These are phyloP conservation scores for Backusella tarrabulga DNA, from an alignment of 192 early-diverging fungal genomes.

Conservation along the genomic window DNA sequence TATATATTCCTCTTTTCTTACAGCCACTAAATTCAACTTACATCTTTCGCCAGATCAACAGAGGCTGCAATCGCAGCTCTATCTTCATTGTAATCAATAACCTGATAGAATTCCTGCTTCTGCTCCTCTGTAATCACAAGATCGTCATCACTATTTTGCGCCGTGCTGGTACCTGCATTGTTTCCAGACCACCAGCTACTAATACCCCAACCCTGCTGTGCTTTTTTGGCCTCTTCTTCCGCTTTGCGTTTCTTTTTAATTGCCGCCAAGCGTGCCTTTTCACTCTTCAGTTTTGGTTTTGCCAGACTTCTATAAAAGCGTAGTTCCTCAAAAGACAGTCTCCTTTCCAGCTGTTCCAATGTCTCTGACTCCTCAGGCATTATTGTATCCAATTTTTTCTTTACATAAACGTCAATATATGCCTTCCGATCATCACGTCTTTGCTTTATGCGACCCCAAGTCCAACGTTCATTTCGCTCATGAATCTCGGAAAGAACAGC, in stretches of 20 bases:
- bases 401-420: conserved; percentile 78
- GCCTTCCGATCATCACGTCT: conserved; percentile 75
- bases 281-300: conserved; percentile 66
- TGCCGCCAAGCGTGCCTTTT: conserved; percentile 61
- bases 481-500: conserved; percentile 87
- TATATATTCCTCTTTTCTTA: neutral
- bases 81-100: conserved; percentile 92
- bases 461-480: conserved; percentile 79
- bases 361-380: conserved; percentile 45
- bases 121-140: conserved; percentile 76
- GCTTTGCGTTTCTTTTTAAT: conserved; percentile 27
- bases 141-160: conserved; percentile 24
- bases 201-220: conserved; percentile 50
- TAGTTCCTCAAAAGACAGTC: conserved; percentile 88
- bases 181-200: conserved; percentile 45
- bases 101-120: conserved; percentile 86
- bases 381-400: conserved; percentile 47
- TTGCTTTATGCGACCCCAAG: conserved; percentile 80
- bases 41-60: conserved; percentile 63
- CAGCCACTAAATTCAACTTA: conserved; percentile 11
- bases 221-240: conserved; percentile 26
- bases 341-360: conserved; percentile 70
- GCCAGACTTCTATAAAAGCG: conserved; percentile 80
- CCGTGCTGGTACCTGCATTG: neutral
- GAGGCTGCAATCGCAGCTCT: conserved; percentile 49